Evolutionary conservation across 805 yeast genomes (phyloP), one percentile per base, ranked within the genome.

Genomic region (Starmerella stigmatis): DNA sequence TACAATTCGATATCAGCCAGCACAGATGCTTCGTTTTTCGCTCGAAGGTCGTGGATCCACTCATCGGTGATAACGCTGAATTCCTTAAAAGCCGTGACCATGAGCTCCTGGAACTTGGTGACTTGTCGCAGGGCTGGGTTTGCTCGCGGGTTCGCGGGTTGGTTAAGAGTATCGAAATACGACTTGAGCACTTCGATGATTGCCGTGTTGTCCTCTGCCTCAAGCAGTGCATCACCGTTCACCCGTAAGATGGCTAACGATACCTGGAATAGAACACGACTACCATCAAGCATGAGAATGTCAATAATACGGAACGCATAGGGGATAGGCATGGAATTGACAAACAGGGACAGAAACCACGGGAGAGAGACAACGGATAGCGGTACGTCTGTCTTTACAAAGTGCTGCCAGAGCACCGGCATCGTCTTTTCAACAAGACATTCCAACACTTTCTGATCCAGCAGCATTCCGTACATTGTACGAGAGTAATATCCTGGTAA

Each of bases 401-500:
- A 76, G 62, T 92, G 96, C 10, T 75, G 82, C 81, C 94, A 83
- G 41, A 92, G 60, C 16, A 83, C 60, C 1, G 98, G 98, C 81
- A 92, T 77, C 0, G 92, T 85, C 45, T 81, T 83, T 59, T 81
- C 84, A 1, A 92, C 94, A 44, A 92, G 71, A 0, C 85, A 75
- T 63, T 92, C 98, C 60, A 92, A 84, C 1, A 92, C 98, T 55
- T 79, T 76, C 66, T 92, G 98, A 60, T 92, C 99, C 29, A 92
- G 67, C 25, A 92, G 66, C 1, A 96, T 92, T 21, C 99, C 99
- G 58, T 89, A 89, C 98, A 92, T 92, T 0, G 96, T 89, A 57
- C 78, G 85, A 3, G 97, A 88, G 59, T 92, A 92, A 63, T 92
- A 92, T 0, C 98, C 98, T 0, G 97, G 97, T 3, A 86, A 82